Percentiles rank a stretch among this genome's conserved stretches.
Evolutionary conservation across 2,329 filamentous ascomycete species (phyloP).

Genomic region (Scedosporium aurantiacum): DNA sequence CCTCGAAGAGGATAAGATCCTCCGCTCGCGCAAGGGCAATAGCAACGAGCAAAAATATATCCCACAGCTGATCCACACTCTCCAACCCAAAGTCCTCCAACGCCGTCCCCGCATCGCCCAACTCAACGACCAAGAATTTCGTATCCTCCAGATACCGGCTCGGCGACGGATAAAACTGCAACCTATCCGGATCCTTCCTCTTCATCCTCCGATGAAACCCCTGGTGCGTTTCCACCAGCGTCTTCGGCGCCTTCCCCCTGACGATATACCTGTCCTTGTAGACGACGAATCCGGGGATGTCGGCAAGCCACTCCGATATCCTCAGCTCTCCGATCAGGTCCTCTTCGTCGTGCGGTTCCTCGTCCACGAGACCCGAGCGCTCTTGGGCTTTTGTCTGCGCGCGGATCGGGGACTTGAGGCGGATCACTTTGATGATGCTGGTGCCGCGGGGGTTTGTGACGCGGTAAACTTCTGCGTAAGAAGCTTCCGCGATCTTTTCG

Average conservation of each 20-base stretch:
- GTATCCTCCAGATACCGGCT: conserved; percentile 47
- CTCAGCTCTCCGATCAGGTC: conserved; percentile 48
- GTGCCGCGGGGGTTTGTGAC: conserved; percentile 47
- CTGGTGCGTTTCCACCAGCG: conserved; percentile 49
- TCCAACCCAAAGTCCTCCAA: conserved; percentile 46
- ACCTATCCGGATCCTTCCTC: conserved; percentile 41
- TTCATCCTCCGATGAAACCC: conserved; percentile 42
- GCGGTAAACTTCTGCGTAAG: conserved; percentile 55
- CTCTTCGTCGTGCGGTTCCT: conserved; percentile 43
- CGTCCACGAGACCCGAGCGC: conserved; percentile 43
- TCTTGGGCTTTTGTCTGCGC: conserved; percentile 46
- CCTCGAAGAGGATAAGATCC: conserved; percentile 47
- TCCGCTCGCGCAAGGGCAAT: conserved; percentile 51
- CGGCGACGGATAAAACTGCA: conserved; percentile 53
- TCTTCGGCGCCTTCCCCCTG: conserved; percentile 40
- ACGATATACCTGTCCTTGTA: conserved; percentile 56
- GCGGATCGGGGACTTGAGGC: conserved; percentile 46
- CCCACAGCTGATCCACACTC: conserved; percentile 45
- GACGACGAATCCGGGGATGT: conserved; percentile 53
- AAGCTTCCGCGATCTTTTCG: conserved; percentile 55
- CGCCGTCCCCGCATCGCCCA: conserved; percentile 50
- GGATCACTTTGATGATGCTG: conserved; percentile 55
- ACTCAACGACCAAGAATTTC: conserved; percentile 48
- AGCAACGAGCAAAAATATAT: conserved; percentile 49
- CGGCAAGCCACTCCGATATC: conserved; percentile 53